Evolutionary conservation across 805 yeast genomes (phyloP), one percentile per base, ranked within the genome.

Genomic region (Suhomyces xylopsoci): DNA sequence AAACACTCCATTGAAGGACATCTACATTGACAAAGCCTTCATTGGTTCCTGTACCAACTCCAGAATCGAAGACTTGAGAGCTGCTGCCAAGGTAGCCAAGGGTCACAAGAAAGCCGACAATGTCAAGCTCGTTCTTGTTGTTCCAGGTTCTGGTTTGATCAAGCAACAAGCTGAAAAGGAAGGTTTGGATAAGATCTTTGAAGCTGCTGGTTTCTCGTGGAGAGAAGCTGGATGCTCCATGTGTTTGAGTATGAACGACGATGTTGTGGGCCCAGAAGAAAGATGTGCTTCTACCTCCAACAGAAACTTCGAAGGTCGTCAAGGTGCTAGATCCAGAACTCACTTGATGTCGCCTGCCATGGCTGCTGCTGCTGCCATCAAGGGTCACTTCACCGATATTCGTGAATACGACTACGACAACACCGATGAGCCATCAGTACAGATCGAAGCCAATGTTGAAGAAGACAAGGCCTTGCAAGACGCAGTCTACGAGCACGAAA

Each of bases 211-310:
- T 19, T 94, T 94, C 67, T 93, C 89, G 62, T 94, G 99, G 99
- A 87, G 99, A 79, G 99, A 94, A 77, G 98, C 99, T 59, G 99
- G 99, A 56, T 94, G 99, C 77, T 93, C 98, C 42, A 94, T 94
- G 99, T 94, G 99, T 78, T 81, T 94, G 50, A 99, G 99, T 73
- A 94, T 94, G 99, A 94, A 94, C 77, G 97, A 98, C 43, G 99
- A 94, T 77, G 93, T 94, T 63, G 81, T 94, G 67, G 82, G 85
- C 56, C 99, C 99, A 41, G 83, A 88, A 66, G 99, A 94, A 74
- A 85, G 99, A 76, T 94, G 99, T 78, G 99, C 99, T 7, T 92
- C 98, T 12, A 94, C 99, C 17, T 93, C 98, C 20, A 94, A 94
- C 81, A 88, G 99, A 81, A 94, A 94, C 78, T 94, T 94, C 68